Conservation (phyloP, 805 yeast species). For the Candida coquimbonensis region DNA sequence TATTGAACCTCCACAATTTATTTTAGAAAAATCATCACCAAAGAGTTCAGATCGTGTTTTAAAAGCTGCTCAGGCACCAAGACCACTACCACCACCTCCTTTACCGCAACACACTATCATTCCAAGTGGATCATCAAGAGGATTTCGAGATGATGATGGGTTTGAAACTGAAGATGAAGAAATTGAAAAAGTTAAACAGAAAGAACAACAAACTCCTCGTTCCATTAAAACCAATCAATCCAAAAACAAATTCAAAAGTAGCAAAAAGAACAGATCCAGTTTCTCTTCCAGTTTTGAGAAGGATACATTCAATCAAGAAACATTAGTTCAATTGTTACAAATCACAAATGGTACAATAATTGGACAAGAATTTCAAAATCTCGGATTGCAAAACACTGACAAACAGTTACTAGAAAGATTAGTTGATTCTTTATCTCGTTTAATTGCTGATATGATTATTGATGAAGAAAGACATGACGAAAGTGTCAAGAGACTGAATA, state of each 20-base stretch:
- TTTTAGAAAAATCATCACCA: not conserved
- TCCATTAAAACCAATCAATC: constrained; percentile 1
- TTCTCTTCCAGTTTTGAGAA: constrained; percentile 12
- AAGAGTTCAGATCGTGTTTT: not conserved
- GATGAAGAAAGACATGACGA: constrained; percentile 77
- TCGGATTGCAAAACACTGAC: constrained; percentile 71
- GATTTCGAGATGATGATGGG: constrained; percentile 14
- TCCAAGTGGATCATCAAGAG: constrained; percentile 4
- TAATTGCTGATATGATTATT: constrained; percentile 85
- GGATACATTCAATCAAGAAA: constrained; percentile 24
- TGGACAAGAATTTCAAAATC: constrained; percentile 58
- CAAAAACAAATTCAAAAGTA: not conserved
- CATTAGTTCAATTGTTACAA: constrained; percentile 29
- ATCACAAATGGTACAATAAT: constrained; percentile 36
- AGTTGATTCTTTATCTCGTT: constrained; percentile 74
- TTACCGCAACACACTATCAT: constrained; percentile 18
- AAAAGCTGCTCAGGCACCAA: constrained; percentile 3
- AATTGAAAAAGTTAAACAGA: not conserved
- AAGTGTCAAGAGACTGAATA: constrained; percentile 71
- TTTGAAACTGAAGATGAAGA: constrained; percentile 23
- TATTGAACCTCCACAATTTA: not conserved
- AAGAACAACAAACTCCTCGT: not conserved
- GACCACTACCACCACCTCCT: constrained; percentile 25
- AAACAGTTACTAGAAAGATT: constrained; percentile 76
- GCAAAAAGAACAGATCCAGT: constrained; percentile 1